These are phyloP conservation scores for Cladobotryum protrusum DNA, from an alignment of 2,329 filamentous ascomycete genomes.

Conservation along the genomic window DNA sequence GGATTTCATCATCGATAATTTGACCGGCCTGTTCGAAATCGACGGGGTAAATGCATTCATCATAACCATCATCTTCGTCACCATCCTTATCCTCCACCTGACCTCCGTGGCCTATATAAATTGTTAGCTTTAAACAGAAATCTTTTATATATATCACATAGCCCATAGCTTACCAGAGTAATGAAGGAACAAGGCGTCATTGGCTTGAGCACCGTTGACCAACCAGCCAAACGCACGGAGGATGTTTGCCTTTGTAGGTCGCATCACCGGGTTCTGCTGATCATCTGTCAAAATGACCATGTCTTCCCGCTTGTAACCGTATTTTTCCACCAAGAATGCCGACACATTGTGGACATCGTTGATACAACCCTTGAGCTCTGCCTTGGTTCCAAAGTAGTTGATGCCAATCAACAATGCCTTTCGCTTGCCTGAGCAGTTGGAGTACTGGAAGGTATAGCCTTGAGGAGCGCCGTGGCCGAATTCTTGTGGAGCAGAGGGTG, in stretches of 20 bases:
- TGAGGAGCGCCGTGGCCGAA: conserved; percentile 64
- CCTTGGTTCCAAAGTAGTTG: conserved; percentile 71
- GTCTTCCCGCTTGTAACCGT: conserved; percentile 68
- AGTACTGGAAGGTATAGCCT: conserved; percentile 69
- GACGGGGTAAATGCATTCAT: conserved; percentile 74
- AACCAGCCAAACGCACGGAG: conserved; percentile 71
- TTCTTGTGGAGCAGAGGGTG: conserved; percentile 45
- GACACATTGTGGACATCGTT: conserved; percentile 77
- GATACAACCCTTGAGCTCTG: conserved; percentile 70
- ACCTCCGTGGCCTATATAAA: conserved; percentile 60
- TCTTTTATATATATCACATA: not conserved
- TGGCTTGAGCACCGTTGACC: conserved; percentile 62
- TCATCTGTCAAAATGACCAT: conserved; percentile 77
- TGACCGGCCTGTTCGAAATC: conserved; percentile 65
- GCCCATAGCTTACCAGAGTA: conserved; percentile 51
- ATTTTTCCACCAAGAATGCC: conserved; percentile 59
- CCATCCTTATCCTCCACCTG: conserved; percentile 68
- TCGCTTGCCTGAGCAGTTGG: conserved; percentile 64
- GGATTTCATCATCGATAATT: conserved; percentile 74
- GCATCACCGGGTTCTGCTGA: conserved; percentile 61
- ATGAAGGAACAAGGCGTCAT: conserved; percentile 72
- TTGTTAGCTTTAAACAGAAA: not conserved
- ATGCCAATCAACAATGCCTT: conserved; percentile 74
- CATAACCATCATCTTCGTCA: conserved; percentile 71
- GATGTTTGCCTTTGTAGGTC: conserved; percentile 71